Evolutionary conservation across 2,329 filamentous ascomycete species (phyloP).

Genomic region (Cryphonectria nitschkei): DNA sequence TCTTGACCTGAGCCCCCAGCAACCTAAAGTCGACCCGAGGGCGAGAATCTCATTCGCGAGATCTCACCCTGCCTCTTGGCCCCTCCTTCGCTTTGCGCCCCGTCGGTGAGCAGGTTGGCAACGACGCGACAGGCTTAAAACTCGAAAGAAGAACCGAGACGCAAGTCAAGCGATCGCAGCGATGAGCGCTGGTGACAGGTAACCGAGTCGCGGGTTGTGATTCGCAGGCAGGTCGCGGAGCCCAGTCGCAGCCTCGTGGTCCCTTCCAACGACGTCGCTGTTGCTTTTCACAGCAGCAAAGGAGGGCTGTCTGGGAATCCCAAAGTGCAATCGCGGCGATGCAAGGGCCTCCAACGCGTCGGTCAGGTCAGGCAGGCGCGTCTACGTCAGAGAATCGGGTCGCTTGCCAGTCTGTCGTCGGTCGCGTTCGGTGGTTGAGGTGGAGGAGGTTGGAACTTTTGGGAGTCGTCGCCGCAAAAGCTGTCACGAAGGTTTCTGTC

Average conservation of each 20-base stretch:
- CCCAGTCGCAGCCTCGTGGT: conserved; percentile 4
- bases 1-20: conserved; percentile 31
- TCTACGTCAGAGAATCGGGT: not conserved
- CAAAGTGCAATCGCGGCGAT: not conserved
- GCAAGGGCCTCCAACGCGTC: not conserved
- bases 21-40: conserved; percentile 19
- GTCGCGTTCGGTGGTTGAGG: conserved; percentile 11
- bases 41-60: conserved; percentile 30
- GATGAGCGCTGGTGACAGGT: not conserved
- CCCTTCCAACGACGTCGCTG: not conserved
- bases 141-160: not conserved
- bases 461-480: not conserved
- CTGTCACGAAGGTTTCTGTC: not conserved
- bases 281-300: not conserved
- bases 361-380: not conserved
- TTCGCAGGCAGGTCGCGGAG: conserved; percentile 16
- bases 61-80: conserved; percentile 28
- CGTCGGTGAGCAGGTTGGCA: not conserved
- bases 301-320: not conserved
- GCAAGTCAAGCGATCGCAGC: conserved; percentile 9
- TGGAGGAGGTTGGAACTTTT: not conserved
- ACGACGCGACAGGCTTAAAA: not conserved
- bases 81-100: conserved; percentile 9
- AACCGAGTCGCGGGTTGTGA: not conserved
- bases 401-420: not conserved